phyloP scores from a whole-genome alignment of 2,329 filamentous ascomycete genomes.

The Exophiala spinifera region DNA sequence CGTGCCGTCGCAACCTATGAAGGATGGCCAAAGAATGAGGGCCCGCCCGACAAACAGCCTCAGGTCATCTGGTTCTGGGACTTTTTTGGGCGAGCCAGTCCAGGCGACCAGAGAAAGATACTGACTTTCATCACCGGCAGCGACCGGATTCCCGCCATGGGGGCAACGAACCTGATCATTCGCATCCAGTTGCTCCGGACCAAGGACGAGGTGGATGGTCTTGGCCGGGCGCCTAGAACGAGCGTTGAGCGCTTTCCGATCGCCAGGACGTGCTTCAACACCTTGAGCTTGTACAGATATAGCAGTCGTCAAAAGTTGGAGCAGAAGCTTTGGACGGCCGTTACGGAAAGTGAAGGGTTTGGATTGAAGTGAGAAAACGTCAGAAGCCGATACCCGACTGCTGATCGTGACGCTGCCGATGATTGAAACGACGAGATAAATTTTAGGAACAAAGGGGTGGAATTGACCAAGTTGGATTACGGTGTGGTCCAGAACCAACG shows the following conservation, averaged over 20 bases:
- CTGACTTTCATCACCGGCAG: constrained; percentile 86
- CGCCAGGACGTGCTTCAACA: constrained; percentile 89
- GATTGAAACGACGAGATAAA: too few species aligned
- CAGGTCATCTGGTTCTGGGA: constrained; percentile 88
- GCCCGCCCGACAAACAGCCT: constrained; percentile 55
- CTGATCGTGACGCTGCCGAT: too few species aligned
- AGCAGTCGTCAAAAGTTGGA: constrained; percentile 64
- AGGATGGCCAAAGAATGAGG: constrained; percentile 61
- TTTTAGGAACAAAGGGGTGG: too few species aligned
- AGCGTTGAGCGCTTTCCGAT: constrained; percentile 75
- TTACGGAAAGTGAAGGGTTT: constrained; percentile 89
- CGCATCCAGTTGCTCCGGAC: constrained; percentile 26
- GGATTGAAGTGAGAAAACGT: constrained; percentile 64
- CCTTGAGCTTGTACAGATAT: constrained; percentile 74
- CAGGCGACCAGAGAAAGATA: constrained; percentile 70
- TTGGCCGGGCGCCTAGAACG: constrained; percentile 11
- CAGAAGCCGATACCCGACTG: background rate
- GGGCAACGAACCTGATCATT: constrained; percentile 74
- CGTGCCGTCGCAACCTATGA: constrained; percentile 77
- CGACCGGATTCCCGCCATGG: constrained; percentile 85
- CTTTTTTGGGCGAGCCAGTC: constrained; percentile 64
- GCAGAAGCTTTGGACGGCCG: constrained; percentile 74
- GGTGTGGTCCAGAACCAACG: too few species aligned
- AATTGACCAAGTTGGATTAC: too few species aligned
- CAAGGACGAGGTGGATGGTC: constrained; percentile 15